Base-by-base conservation (phyloP, 2,329 filamentous ascomycete species). In the Triangularia verruculosa region DNA sequence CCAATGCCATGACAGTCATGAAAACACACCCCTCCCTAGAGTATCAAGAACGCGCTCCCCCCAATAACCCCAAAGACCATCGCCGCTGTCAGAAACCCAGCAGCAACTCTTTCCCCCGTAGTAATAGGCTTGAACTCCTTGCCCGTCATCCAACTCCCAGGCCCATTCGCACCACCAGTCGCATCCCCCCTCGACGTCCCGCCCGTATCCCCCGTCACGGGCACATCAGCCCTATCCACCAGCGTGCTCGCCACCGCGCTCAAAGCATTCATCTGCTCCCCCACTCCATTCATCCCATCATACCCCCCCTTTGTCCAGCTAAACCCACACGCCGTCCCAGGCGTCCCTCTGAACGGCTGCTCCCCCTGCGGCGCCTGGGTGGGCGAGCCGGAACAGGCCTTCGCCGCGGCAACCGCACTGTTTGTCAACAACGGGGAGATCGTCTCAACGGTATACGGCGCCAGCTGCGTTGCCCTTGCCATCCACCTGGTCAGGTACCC, bases 401-500 rank as follows among this genome's bases (percentile, higher is more conserved):
- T 69, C 0, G 80, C 83, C 0, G 87, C 87, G 0, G 82, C 84
- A 15, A 71, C 65, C 0, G 84, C 87, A 28, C 78, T 81, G n/a
- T 76, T 73, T 30, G 75, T 72, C 52, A 89, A 74, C n/a, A 86
- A 75, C 4, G 80, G 78, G 70, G 79, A 77, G 66, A 89, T 82
- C 4, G 72, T 75, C 57, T 79, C 74, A 64, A 75, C 78, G 1
- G 81, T 84, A 67, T 80, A 79, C 0, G 86, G 83, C 1, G 82
- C 85, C 70, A 88, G 73, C 72, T 84, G 80, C 6, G 80, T 76
- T 1, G 84, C 82, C 17, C 77, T 78, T 0, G 85, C 81, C 72
- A 89, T 76, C 85, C 88, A 93, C 53, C 90, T 87, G 25, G 85
- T 77, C 25, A 92, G 79, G 74, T 91, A 92, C 11, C 88, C 89